Evolutionary conservation across 345 rosid species (phyloP), one percentile per base, ranked within the genome.

Genomic region (Populus davidiana): DNA sequence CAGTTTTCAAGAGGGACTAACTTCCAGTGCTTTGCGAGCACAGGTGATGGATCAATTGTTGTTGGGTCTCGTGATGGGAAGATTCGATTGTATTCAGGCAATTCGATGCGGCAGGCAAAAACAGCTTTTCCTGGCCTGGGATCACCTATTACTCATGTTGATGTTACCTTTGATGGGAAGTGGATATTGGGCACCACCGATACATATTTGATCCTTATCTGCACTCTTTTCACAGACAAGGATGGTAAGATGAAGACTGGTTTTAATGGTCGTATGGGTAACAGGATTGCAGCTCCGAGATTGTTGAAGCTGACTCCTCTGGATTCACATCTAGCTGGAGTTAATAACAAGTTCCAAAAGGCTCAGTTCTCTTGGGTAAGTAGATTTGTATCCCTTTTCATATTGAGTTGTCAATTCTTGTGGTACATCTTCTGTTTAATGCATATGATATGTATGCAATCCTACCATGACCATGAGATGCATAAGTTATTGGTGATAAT

Each of bases 91-190:
- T 96, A 96, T 79, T 94, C 99, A 0, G 84, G 69, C 85, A 91
- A 82, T 77, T 90, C 98, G 67, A 96, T 96, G 98, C 88, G 98
- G 83, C 96, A 87, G 90, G 99, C 99, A 35, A 96, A 91, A 81
- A 96, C 98, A 21, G 98, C 97, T 78, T 96, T 96, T 84, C 99
- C 98, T 80, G 99, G 99, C 75, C 92, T 96, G 47, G 99, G 99
- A 31, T 92, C 98, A 4, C 95, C 98, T 78, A 90, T 96, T 65
- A 94, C 95, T 72, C 97, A 94, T 66, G 98, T 96, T 74, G 99
- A 96, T 86, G 97, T 93, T 78, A 96, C 99, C 59, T 96, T 69
- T 49, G 99, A 96, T 84, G 99, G 99, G 78, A 96, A 91, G 86
- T 96, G 98, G 99, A 94, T 96, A 72, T 81, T 96, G 90, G 99